Conservation (phyloP, 1,139 yeast genomes). For the Debaryomyces psychrophilus region DNA sequence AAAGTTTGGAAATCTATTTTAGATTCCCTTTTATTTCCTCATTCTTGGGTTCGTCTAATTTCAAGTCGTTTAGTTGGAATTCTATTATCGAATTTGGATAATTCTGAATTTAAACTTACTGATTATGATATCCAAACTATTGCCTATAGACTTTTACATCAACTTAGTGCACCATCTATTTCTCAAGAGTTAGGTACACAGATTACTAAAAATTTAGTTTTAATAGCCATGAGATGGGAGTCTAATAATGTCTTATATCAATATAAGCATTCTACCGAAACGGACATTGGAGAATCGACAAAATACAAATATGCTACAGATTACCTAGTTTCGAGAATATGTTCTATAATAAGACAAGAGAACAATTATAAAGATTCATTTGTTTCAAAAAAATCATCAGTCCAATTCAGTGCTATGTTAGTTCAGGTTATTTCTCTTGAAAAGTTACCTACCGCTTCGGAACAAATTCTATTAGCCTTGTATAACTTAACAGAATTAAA, state of each 20-base stretch:
- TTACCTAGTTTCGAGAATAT: constrained; percentile 63
- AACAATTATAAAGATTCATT: constrained; percentile 50
- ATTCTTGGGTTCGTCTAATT: constrained; percentile 84
- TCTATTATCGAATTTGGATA: constrained; percentile 47
- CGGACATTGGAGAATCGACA: constrained; percentile 24
- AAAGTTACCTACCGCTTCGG: constrained; percentile 42
- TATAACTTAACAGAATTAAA: constrained; percentile 55
- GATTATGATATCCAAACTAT: constrained; percentile 59
- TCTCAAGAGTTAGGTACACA: constrained; percentile 67
- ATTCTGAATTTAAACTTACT: constrained; percentile 34
- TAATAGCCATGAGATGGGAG: constrained; percentile 68
- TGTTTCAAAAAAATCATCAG: constrained; percentile 65
- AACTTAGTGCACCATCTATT: constrained; percentile 76
- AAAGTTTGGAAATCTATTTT: constrained; percentile 56
- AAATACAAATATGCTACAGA: constrained; percentile 52
- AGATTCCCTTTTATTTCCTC: constrained; percentile 74
- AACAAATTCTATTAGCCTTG: constrained; percentile 61
- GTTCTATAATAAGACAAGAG: constrained; percentile 70
- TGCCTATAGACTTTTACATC: constrained; percentile 71
- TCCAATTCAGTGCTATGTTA: constrained; percentile 61
- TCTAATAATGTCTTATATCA: constrained; percentile 42
- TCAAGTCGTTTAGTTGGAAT: constrained; percentile 64
- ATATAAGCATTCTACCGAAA: constrained; percentile 22
- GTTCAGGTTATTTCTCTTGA: constrained; percentile 49
- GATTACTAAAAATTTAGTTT: constrained; percentile 67